phyloP scores from a whole-genome alignment of 306 rosid species.

The Vicia faba region DNA sequence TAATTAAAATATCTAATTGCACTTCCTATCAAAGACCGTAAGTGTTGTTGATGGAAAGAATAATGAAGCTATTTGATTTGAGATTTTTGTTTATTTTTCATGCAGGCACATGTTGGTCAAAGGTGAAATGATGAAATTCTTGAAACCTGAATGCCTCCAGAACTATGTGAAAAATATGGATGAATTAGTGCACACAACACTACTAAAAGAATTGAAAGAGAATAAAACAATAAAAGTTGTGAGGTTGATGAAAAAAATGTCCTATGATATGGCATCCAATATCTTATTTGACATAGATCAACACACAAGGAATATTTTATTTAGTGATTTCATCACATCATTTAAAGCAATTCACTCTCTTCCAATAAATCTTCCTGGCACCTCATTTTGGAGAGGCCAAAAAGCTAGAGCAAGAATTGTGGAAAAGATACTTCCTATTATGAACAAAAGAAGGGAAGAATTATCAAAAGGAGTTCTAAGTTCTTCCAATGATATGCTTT shows the following conservation, averaged over 20 bases:
- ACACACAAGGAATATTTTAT: constrained; percentile 38
- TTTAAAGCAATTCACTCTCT: constrained; percentile 51
- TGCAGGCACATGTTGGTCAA: constrained; percentile 42
- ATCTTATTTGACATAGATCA: constrained; percentile 56
- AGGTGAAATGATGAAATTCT: constrained; percentile 52
- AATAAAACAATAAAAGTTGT: constrained; percentile 45
- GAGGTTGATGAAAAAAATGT: constrained; percentile 45
- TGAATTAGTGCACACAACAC: constrained; percentile 35
- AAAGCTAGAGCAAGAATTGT: constrained; percentile 53
- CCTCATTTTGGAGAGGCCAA: constrained; percentile 48
- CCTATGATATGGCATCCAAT: constrained; percentile 46
- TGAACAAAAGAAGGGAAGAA: constrained; percentile 45
- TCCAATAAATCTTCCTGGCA: constrained; percentile 51
- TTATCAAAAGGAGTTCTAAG: constrained; percentile 40
- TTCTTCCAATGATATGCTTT: constrained; percentile 45
- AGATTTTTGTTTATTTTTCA: neutral
- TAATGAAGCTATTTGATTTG: too few relatives aligned
- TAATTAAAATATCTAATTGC: too few relatives aligned
- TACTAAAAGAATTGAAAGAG: constrained; percentile 40
- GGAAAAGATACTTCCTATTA: constrained; percentile 39
- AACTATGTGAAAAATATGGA: constrained; percentile 52
- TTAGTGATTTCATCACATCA: constrained; percentile 40
- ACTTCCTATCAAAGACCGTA: too few relatives aligned
- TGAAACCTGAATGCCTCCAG: constrained; percentile 57
- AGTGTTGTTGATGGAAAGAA: too few relatives aligned